phyloP scores from a whole-genome alignment of 2,329 filamentous ascomycete genomes.

The Diaporthe longicolla region DNA sequence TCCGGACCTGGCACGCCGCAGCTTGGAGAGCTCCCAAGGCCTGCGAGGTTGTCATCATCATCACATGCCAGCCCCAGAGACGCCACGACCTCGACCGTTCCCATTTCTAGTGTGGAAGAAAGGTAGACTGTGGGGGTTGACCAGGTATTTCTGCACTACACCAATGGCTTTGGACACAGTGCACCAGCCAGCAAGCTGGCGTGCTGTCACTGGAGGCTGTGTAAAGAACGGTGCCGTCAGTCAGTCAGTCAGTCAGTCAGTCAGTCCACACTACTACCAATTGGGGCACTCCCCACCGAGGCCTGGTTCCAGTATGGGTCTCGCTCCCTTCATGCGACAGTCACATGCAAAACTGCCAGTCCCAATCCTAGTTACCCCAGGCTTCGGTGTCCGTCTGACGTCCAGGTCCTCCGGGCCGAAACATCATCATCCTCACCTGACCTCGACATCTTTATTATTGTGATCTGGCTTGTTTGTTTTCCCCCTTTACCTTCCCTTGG shows the following conservation, averaged over 20 bases:
- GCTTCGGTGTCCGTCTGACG: constrained; percentile 17
- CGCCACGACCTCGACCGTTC: neutral
- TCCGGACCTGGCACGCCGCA: neutral
- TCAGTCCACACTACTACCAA: constrained; percentile 4
- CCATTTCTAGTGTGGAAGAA: constrained; percentile 8
- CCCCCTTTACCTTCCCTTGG: neutral
- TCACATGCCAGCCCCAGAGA: constrained; percentile 16
- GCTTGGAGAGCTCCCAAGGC: no score
- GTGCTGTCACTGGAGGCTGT: constrained; percentile 17
- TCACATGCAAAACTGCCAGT: constrained; percentile 26
- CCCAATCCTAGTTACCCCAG: constrained; percentile 28
- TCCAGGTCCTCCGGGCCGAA: constrained; percentile 25
- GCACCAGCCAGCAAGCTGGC: neutral
- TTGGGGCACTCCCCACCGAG: neutral
- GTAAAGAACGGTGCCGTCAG: neutral
- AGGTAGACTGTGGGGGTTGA: constrained; percentile 7
- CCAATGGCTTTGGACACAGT: neutral
- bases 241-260: neutral
- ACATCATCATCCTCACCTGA: constrained; percentile 33
- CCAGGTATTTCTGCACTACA: neutral
- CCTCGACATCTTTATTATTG: constrained; percentile 8
- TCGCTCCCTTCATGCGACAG: constrained; percentile 25
- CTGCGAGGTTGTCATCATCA: constrained; percentile 15
- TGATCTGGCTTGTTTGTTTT: neutral
- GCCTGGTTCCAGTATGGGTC: constrained; percentile 17